These are phyloP conservation scores for Xylaria curta DNA, from an alignment of 495 filamentous ascomycete genomes.

Conservation along the genomic window DNA sequence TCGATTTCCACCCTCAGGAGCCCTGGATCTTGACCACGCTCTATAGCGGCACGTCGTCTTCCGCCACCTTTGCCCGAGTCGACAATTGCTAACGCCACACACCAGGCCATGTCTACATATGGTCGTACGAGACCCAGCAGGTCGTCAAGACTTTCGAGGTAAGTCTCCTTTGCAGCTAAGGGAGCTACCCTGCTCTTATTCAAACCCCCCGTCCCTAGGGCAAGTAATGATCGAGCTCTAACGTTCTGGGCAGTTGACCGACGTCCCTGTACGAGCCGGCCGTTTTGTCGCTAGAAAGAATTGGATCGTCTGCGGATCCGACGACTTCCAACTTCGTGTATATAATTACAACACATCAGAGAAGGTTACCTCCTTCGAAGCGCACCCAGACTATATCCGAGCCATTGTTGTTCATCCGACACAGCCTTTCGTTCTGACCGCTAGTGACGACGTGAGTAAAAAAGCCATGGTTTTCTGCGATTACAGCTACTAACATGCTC, in stretches of 20 bases:
- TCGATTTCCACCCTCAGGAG: constrained; percentile 96
- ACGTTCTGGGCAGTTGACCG: constrained; percentile 66
- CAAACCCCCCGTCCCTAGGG: not conserved
- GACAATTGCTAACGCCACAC: constrained; percentile 21
- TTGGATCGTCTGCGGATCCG: constrained; percentile 98
- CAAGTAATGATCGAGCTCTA: not conserved
- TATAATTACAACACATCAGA: constrained; percentile 99
- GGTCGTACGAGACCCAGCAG: constrained; percentile 97
- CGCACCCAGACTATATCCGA: constrained; percentile 98
- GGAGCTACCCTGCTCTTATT: too few relatives aligned
- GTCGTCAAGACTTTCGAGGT: constrained; percentile 97
- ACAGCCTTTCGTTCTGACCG: constrained; percentile 94
- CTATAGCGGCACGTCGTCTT: constrained; percentile 73
- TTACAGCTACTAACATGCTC: not conserved
- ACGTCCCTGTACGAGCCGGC: constrained; percentile 96
- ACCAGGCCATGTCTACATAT: constrained; percentile 95
- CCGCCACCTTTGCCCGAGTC: not conserved
- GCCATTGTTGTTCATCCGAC: constrained; percentile 97
- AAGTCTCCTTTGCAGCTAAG: not conserved
- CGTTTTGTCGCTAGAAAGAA: constrained; percentile 98
- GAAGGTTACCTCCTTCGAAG: constrained; percentile 98
- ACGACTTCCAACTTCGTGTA: constrained; percentile 96
- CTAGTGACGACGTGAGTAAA: constrained; percentile 99
- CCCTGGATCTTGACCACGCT: constrained; percentile 97
- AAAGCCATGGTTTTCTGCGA: constrained; percentile 58